phyloP scores from a whole-genome alignment of 331 rosid genomes.

The Quercus lobata region DNA sequence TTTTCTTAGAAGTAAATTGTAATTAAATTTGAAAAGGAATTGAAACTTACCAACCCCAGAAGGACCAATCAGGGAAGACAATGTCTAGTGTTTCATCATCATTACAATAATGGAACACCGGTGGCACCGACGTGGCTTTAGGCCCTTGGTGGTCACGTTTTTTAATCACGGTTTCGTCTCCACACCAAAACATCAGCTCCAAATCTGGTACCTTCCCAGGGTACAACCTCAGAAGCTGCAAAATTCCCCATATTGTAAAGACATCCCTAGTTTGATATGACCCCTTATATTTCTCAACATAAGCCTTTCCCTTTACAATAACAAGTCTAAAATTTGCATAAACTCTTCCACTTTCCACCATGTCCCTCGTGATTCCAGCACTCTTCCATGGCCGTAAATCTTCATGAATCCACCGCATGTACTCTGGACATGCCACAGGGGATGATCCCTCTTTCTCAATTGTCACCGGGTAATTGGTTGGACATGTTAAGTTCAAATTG shows the following conservation, averaged over 20 bases:
- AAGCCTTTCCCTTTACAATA: conserved; percentile 62
- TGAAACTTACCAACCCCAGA: conserved; percentile 82
- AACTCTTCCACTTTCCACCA: conserved; percentile 36
- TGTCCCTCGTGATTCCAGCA: conserved; percentile 56
- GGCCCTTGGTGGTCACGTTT: conserved; percentile 16
- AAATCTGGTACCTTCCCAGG: conserved; percentile 66
- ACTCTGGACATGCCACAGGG: conserved; percentile 30
- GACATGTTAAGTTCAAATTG: conserved; percentile 20
- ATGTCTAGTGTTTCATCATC: conserved; percentile 46
- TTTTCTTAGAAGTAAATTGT: no score
- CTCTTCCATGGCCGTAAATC: conserved; percentile 72
- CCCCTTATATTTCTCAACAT: conserved; percentile 38
- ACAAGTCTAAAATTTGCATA: conserved; percentile 53
- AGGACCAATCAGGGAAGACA: conserved; percentile 90
- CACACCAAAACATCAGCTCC: conserved; percentile 76
- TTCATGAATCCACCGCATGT: conserved; percentile 78
- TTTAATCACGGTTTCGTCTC: conserved; percentile 41
- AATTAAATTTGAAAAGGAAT: background rate
- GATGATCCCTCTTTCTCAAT: background rate
- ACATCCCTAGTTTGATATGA: conserved; percentile 62
- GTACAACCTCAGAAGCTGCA: conserved; percentile 69
- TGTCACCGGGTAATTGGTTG: conserved; percentile 27
- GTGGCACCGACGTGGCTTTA: conserved; percentile 38
- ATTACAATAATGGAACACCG: conserved; percentile 70
- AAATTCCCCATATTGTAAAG: conserved; percentile 77